These are phyloP conservation scores for Zea luxurians DNA, from an alignment of 176 grass and related monocot genomes.

Conservation along the genomic window DNA sequence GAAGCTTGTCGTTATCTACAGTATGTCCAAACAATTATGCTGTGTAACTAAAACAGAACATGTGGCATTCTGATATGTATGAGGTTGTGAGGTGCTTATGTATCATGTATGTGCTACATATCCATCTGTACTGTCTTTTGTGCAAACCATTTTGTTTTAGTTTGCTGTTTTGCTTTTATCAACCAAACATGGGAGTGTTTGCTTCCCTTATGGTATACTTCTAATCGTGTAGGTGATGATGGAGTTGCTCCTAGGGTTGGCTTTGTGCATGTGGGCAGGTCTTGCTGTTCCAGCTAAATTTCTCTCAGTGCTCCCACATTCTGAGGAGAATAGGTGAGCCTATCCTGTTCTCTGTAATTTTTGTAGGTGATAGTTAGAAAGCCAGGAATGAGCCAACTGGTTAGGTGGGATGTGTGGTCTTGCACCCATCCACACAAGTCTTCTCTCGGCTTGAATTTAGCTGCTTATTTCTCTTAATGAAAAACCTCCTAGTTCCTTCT, in stretches of 20 bases:
- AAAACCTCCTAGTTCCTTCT: neutral
- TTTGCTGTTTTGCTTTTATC: neutral
- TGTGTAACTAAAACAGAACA: neutral
- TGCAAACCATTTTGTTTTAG: neutral
- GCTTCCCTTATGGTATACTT: conserved; percentile 20
- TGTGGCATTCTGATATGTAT: neutral
- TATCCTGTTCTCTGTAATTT: neutral
- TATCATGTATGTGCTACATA: neutral
- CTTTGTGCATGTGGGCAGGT: conserved; percentile 77
- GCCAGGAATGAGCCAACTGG: neutral
- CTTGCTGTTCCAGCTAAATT: conserved; percentile 73
- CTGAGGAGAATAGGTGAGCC: conserved; percentile 83
- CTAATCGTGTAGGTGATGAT: conserved; percentile 58
- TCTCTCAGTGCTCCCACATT: conserved; percentile 72
- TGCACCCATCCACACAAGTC: neutral
- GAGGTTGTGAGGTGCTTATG: neutral
- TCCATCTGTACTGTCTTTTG: neutral
- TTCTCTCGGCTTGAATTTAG: neutral
- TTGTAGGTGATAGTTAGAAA: neutral
- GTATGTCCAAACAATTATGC: neutral
- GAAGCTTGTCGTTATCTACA: neutral
- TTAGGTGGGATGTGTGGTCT: neutral
- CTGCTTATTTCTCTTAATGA: neutral
- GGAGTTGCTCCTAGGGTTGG: conserved; percentile 73
- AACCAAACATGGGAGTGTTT: neutral